Percentiles rank a stretch among this genome's conserved stretches.
Conservation (phyloP, 495 filamentous ascomycete species). For the Glarea lozoyensis region DNA sequence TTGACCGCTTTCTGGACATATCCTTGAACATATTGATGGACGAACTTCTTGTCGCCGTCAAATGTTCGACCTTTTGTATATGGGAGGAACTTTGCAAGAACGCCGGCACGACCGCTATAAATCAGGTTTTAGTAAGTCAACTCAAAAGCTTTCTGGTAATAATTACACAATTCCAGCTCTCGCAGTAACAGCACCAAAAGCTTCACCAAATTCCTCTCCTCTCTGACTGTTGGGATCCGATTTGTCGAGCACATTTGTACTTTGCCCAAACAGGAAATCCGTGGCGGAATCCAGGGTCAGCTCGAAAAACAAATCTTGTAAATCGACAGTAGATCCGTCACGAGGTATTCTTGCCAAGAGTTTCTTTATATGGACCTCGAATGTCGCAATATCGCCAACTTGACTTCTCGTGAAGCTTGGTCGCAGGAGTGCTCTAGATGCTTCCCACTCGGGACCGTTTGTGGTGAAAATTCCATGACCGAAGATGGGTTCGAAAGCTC, state of each 20-base stretch:
- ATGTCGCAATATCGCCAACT: constrained; percentile 40
- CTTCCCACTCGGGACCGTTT: constrained; percentile 29
- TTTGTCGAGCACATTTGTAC: constrained; percentile 7
- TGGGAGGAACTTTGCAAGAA: constrained; percentile 13
- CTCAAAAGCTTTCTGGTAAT: no score
- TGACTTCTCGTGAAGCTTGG: constrained; percentile 26
- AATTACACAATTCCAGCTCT: constrained; percentile 23
- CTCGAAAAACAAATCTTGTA: constrained; percentile 51
- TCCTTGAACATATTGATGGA: constrained; percentile 1
- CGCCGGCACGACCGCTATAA: constrained; percentile 16
- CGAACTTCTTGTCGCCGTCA: background rate
- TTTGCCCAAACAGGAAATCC: constrained; percentile 56
- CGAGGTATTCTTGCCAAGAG: constrained; percentile 29
- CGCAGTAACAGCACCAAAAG: constrained; percentile 33
- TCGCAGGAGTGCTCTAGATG: constrained; percentile 30
- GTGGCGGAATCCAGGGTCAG: constrained; percentile 59
- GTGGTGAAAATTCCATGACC: constrained; percentile 36
- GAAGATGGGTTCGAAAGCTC: constrained; percentile 27
- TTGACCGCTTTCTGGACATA: constrained; percentile 13
- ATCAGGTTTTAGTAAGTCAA: no score
- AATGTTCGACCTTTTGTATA: constrained; percentile 1
- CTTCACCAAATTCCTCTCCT: constrained; percentile 24
- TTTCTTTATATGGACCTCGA: constrained; percentile 36
- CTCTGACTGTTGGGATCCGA: background rate
- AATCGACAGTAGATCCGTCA: constrained; percentile 32